Conservation (phyloP, 441 rosid genomes). For the Iberis amara region DNA sequence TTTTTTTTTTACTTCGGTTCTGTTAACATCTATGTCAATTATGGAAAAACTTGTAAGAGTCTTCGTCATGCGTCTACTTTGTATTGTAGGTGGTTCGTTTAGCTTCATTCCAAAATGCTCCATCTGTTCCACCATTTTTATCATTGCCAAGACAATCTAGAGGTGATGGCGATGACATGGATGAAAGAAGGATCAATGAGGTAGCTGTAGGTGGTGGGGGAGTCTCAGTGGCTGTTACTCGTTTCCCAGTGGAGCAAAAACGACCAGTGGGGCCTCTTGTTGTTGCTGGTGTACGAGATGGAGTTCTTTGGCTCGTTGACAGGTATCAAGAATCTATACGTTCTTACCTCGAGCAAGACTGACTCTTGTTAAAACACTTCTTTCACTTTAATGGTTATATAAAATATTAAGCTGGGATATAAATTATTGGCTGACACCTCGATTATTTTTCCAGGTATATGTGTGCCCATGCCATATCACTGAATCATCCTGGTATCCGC, state of each 20-base stretch:
- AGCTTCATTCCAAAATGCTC: conserved; percentile 97
- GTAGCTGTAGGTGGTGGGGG: conserved; percentile 99
- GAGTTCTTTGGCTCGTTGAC: conserved; percentile 99
- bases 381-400: conserved; percentile 8
- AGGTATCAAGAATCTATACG: conserved; percentile 44
- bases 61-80: conserved; percentile 22
- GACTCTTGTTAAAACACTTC: conserved; percentile 1
- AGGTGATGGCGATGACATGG: conserved; percentile 78
- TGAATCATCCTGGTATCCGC: conserved; percentile 96
- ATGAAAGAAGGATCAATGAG: conserved; percentile 77
- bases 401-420: neutral
- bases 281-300: conserved; percentile 93
- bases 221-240: conserved; percentile 94
- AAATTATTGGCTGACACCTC: conserved; percentile 17
- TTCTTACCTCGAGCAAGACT: conserved; percentile 1
- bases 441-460: conserved; percentile 61
- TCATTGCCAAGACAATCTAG: conserved; percentile 73
- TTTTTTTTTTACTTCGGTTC: neutral
- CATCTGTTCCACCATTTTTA: conserved; percentile 93
- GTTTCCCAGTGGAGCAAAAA: conserved; percentile 91
- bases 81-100: conserved; percentile 77
- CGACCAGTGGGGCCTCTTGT: conserved; percentile 96
- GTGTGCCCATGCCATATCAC: conserved; percentile 94
- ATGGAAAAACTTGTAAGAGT: neutral
- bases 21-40: conserved; percentile 11